These are phyloP conservation scores for Candida peoriensis DNA, from an alignment of 805 yeast genomes.

Conservation along the genomic window DNA sequence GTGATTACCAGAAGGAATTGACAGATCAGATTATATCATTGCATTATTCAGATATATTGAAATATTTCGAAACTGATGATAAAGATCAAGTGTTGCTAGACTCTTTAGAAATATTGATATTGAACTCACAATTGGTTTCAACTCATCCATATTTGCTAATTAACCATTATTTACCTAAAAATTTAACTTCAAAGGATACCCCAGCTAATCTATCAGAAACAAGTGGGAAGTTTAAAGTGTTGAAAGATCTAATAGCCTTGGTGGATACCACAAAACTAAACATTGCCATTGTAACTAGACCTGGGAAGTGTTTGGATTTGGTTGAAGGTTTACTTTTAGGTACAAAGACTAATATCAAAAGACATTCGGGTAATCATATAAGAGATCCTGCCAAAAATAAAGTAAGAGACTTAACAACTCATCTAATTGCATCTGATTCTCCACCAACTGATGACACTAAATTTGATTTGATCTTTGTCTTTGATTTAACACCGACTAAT, in stretches of 20 bases:
- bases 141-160: slow-evolving; percentile 87
- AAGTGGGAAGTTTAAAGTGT: slow-evolving; percentile 76
- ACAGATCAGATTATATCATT: slow-evolving; percentile 88
- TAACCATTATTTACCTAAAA: slow-evolving; percentile 81
- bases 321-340: slow-evolving; percentile 69
- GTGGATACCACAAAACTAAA: slow-evolving; percentile 42
- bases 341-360: slow-evolving; percentile 46
- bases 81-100: slow-evolving; percentile 60
- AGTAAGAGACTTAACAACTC: slow-evolving; percentile 16
- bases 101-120: slow-evolving; percentile 67
- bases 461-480: slow-evolving; percentile 57
- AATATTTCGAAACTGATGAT: slow-evolving; percentile 64
- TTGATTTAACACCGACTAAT: slow-evolving; percentile 58
- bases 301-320: slow-evolving; percentile 66
- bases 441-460: slow-evolving; percentile 7
- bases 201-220: slow-evolving; percentile 69
- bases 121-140: slow-evolving; percentile 74
- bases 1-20: slow-evolving; percentile 80
- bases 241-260: slow-evolving; percentile 58
- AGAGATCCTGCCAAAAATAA: slow-evolving; percentile 42
- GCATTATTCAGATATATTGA: slow-evolving; percentile 85
- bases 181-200: slow-evolving; percentile 63
- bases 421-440: slow-evolving; percentile 18
- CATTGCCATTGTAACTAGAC: slow-evolving; percentile 65
- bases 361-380: slow-evolving; percentile 59